phyloP scores from a whole-genome alignment of 2,329 filamentous ascomycete species.

The Fusarium pseudocircinatum region DNA sequence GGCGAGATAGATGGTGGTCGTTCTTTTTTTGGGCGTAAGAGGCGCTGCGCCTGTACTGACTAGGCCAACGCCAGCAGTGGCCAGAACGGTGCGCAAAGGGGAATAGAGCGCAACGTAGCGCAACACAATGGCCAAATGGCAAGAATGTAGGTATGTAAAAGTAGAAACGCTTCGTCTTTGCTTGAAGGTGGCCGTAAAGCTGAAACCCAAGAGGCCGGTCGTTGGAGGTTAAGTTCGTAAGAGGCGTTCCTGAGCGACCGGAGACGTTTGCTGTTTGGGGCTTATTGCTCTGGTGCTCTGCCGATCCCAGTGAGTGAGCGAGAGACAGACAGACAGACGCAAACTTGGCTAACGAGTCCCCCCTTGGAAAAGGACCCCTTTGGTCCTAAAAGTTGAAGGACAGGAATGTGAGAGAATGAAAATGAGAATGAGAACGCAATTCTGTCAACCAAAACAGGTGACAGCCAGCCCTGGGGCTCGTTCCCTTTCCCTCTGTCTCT shows the following conservation, averaged over 20 bases:
- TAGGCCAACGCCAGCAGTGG: slow-evolving; percentile 36
- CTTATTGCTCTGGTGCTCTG: slow-evolving; percentile 1
- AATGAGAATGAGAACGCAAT: not conserved
- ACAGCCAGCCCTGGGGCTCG: not conserved
- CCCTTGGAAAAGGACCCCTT: slow-evolving; percentile 2
- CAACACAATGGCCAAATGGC: slow-evolving; percentile 7
- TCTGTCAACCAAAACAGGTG: slow-evolving; percentile 1
- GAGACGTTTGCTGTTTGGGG: slow-evolving; percentile 27
- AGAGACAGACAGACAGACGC: not conserved
- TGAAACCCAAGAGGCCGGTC: slow-evolving; percentile 23
- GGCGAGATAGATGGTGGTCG: slow-evolving; percentile 1
- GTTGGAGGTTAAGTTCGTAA: slow-evolving; percentile 26
- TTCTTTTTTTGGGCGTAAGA: slow-evolving; percentile 11
- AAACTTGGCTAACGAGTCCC: not conserved
- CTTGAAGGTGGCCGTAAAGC: slow-evolving; percentile 13
- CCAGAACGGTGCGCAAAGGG: slow-evolving; percentile 30
- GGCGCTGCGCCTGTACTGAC: slow-evolving; percentile 22
- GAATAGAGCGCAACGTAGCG: slow-evolving; percentile 9
- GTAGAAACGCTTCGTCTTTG: not conserved
- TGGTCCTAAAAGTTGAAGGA: slow-evolving; percentile 8
- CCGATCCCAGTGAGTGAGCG: not conserved
- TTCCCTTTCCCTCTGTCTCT: slow-evolving; percentile 9
- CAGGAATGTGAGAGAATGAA: slow-evolving; percentile 11
- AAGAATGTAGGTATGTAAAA: not conserved
- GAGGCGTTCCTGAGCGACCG: slow-evolving; percentile 27